Conservation (phyloP, 78 protist genomes). For the Dictyostelium brefeldianum region DNA sequence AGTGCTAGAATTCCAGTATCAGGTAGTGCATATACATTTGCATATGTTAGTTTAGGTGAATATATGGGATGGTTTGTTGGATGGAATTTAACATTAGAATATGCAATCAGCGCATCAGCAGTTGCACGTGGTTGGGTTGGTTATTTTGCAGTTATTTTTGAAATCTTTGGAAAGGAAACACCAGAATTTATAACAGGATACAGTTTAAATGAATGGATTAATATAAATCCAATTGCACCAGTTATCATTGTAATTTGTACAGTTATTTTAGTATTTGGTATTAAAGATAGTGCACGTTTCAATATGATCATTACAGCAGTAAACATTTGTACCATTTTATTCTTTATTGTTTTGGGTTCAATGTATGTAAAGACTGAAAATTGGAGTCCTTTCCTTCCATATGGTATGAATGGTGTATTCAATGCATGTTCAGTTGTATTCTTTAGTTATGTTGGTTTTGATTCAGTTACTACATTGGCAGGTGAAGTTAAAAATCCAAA, state of each 20-base stretch:
- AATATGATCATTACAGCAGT: constrained; percentile 49
- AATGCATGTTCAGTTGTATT: constrained; percentile 77
- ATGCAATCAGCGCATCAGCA: constrained; percentile 76
- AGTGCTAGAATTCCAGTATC: constrained; percentile 77
- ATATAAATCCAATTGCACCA: constrained; percentile 42
- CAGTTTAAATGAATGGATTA: background rate
- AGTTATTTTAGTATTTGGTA: constrained; percentile 73
- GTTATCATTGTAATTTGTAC: constrained; percentile 53
- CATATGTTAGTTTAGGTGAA: constrained; percentile 78
- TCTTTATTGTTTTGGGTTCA: constrained; percentile 72
- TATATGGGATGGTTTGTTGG: constrained; percentile 69
- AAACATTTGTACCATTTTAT: constrained; percentile 67
- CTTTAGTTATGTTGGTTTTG: constrained; percentile 89
- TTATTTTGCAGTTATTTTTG: constrained; percentile 27
- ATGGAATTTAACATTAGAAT: constrained; percentile 84
- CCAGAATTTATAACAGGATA: constrained; percentile 43
- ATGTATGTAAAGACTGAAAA: constrained; percentile 53
- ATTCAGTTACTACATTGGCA: constrained; percentile 81
- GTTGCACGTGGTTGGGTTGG: constrained; percentile 89
- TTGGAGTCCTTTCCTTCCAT: constrained; percentile 82
- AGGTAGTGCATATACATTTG: constrained; percentile 87
- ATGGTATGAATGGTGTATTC: constrained; percentile 71
- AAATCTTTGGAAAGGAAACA: background rate
- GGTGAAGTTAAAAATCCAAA: constrained; percentile 83
- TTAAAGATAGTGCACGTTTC: constrained; percentile 60